A percentile compares a stretch with the other conserved stretches of the same genome.
phyloP scores from a whole-genome alignment of 1,284 basidiomycete species.

The Leccinum angustisporum region DNA sequence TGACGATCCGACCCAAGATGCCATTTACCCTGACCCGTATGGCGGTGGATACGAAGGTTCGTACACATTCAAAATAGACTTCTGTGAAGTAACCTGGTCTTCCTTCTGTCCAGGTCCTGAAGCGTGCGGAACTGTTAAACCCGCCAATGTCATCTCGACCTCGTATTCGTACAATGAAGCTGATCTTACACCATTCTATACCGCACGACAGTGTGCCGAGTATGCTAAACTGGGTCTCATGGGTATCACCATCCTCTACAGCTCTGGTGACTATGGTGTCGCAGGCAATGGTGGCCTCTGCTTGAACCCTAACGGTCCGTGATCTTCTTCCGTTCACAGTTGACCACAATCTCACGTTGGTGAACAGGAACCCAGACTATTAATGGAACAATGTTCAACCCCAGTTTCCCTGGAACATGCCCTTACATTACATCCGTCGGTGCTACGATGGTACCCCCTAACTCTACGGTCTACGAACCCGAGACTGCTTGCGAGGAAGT shows the following conservation, averaged over 20 bases:
- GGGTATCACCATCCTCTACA: slow-evolving; percentile 41
- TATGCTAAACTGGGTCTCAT: slow-evolving; percentile 47
- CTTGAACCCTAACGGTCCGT: slow-evolving; percentile 25
- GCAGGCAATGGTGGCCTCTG: slow-evolving; percentile 37
- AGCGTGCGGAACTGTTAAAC: slow-evolving; percentile 40
- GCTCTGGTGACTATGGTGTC: slow-evolving; percentile 43
- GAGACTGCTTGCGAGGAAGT: no score
- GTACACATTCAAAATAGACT: not conserved
- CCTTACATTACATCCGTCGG: slow-evolving; percentile 54
- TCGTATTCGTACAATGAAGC: slow-evolving; percentile 44
- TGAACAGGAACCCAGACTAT: slow-evolving; percentile 25
- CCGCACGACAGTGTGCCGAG: slow-evolving; percentile 45
- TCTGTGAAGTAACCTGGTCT: no score
- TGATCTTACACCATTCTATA: slow-evolving; percentile 40
- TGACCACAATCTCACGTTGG: not conserved
- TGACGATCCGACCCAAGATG: slow-evolving; percentile 41
- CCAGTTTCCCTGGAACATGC: slow-evolving; percentile 54
- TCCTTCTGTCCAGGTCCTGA: slow-evolving; percentile 26
- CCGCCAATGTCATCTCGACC: slow-evolving; percentile 44
- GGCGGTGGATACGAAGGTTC: slow-evolving; percentile 37
- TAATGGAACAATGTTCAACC: slow-evolving; percentile 40
- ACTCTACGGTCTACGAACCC: no score
- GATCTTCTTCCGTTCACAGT: not conserved
- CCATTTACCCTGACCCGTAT: slow-evolving; percentile 43
- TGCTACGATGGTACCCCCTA: no score